Percentiles rank a stretch among this genome's conserved stretches.
Conservation (phyloP, 805 yeast genomes). For the Metschnikowia noctiluminum region DNA sequence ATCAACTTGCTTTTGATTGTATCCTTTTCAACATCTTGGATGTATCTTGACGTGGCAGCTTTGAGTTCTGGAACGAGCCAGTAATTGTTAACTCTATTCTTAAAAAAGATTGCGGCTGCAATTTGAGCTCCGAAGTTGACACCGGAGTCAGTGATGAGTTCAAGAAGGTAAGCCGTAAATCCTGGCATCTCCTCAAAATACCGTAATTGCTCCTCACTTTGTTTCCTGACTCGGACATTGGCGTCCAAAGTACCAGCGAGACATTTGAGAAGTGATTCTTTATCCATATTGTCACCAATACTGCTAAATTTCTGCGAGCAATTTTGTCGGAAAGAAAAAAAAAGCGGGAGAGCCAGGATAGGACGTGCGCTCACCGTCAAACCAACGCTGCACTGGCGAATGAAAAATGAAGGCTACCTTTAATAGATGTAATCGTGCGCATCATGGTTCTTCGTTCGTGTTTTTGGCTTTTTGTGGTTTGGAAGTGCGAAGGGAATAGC, state of each 20-base stretch:
- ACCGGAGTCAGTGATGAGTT: conserved; percentile 44
- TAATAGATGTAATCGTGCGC: too few relatives aligned
- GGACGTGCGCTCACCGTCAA: conserved; percentile 12
- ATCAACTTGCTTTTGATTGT: conserved; percentile 36
- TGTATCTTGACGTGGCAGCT: conserved; percentile 21
- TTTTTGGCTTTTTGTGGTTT: too few relatives aligned
- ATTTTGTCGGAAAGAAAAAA: neutral
- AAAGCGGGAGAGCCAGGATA: neutral
- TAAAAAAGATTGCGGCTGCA: conserved; percentile 43
- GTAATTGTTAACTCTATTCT: conserved; percentile 36
- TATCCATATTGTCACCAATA: conserved; percentile 37
- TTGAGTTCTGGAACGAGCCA: conserved; percentile 38
- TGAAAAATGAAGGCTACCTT: too few relatives aligned
- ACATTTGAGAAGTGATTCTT: conserved; percentile 45
- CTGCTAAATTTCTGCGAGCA: neutral
- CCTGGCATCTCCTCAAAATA: conserved; percentile 55
- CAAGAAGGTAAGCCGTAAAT: conserved; percentile 52
- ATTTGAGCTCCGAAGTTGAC: conserved; percentile 42
- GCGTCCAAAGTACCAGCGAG: conserved; percentile 56
- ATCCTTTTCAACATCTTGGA: conserved; percentile 34
- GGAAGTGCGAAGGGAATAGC: too few relatives aligned
- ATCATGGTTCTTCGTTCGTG: too few relatives aligned
- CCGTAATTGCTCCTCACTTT: conserved; percentile 50
- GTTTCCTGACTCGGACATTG: conserved; percentile 45
- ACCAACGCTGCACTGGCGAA: neutral